Evolutionary conservation across 805 yeast genomes (phyloP), one percentile per base, ranked within the genome.

Genomic region (Saccharomycopsis sp.): DNA sequence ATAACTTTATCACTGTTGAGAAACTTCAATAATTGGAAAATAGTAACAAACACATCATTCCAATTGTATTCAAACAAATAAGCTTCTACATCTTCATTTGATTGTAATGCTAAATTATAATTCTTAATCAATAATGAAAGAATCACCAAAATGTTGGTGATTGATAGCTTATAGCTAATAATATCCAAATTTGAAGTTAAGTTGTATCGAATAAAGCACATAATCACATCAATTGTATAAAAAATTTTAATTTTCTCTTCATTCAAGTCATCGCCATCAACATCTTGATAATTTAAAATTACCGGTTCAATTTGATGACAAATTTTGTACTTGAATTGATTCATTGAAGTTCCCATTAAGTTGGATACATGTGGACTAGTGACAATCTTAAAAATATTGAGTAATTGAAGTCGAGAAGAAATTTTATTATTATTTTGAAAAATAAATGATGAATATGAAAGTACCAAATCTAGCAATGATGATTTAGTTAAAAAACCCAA

Each of bases 281-380:
- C 26, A 22, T 35, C 39, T 21, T 31, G 36, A 28, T 34, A 39
- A 23, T 49, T 49, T 16, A 42, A 40, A 3, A 68, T 51, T 8
- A 62, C 41, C 1, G 72, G 71, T 11, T 51, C 43, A 41, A 55
- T 58, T 43, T 68, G 72, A 45, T 66, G 74, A 28, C 69, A 65
- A 34, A 68, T 52, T 51, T 68, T 68, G 69, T 70, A 68, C 43
- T 60, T 60, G 54, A 59, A 59, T 45, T 67, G 72, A 41, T 68
- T 60, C 4, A 62, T 58, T 14, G 42, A 33, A 11, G 43, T 41
- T 20, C 55, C 50, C 27, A 48, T 55, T 4, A 53, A 22, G 19
- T 49, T 48, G 2, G 53, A 33, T 7, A 48, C 40, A 8, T 52
- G 51, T 4, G 48, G 20, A 13, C 38, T n/a, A n/a, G 26, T 42